phyloP scores from a whole-genome alignment of 1,284 basidiomycete species.

The Leccinum solheimii region DNA sequence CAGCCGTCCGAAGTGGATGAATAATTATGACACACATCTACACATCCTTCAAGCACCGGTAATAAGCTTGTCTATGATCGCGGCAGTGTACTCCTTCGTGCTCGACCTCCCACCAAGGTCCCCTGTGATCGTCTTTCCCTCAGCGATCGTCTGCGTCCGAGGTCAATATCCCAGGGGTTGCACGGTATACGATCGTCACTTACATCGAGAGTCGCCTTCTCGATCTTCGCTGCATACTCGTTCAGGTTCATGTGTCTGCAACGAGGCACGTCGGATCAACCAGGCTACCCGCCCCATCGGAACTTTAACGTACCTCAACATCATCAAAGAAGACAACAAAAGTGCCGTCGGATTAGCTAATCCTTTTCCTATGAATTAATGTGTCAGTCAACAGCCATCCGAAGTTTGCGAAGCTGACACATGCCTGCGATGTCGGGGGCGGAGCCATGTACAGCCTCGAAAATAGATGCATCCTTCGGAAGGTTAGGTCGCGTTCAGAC shows the following conservation, averaged over 20 bases:
- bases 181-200: slow-evolving; percentile 35
- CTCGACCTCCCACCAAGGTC: slow-evolving; percentile 91
- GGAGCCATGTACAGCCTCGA: slow-evolving; percentile 98
- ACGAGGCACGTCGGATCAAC: slow-evolving; percentile 29
- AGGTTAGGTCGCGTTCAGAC: slow-evolving; percentile 12
- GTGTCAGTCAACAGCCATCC: slow-evolving; percentile 8
- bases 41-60: slow-evolving; percentile 38
- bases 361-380: slow-evolving; percentile 73
- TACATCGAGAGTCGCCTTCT: slow-evolving; percentile 86
- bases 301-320: slow-evolving; percentile 70
- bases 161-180: slow-evolving; percentile 22
- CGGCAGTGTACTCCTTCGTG: slow-evolving; percentile 85
- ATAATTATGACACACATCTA: slow-evolving; percentile 18
- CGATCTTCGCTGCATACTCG: slow-evolving; percentile 87
- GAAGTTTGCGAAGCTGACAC: slow-evolving; percentile 18
- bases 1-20: slow-evolving; percentile 9
- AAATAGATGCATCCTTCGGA: slow-evolving; percentile 92
- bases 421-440: slow-evolving; percentile 84
- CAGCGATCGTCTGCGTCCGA: slow-evolving; percentile 79
- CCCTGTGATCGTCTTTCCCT: slow-evolving; percentile 90
- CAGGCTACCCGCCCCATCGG: slow-evolving; percentile 7
- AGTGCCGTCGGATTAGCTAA: slow-evolving; percentile 98
- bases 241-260: slow-evolving; percentile 91
- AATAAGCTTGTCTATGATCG: slow-evolving; percentile 77
- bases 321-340: slow-evolving; percentile 94